Percentiles rank a stretch among this genome's conserved stretches.
Conservation (phyloP, 2,329 filamentous ascomycete species). For the Graphilbum fragrans region DNA sequence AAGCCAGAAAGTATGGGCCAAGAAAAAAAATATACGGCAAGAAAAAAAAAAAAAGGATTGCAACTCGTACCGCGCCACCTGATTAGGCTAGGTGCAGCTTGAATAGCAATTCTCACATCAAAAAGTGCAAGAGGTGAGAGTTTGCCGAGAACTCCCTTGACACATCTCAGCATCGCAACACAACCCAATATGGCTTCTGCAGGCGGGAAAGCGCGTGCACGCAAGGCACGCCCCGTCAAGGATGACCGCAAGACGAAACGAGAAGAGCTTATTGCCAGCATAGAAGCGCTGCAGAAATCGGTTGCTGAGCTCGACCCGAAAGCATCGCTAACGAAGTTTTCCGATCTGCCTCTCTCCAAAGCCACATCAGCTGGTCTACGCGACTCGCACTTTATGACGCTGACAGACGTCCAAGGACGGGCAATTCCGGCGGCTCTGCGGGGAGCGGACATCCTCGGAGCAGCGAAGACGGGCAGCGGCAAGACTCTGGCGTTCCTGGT, state of each 20-base stretch:
- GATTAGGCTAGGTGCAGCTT: too few relatives aligned
- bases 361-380: slow-evolving; percentile 70
- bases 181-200: slow-evolving; percentile 4
- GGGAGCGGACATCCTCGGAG: slow-evolving; percentile 78
- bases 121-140: too few relatives aligned
- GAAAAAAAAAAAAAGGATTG: too few relatives aligned
- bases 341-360: slow-evolving; percentile 74
- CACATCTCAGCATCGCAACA: neutral
- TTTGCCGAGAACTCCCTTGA: too few relatives aligned
- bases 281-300: slow-evolving; percentile 14
- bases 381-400: slow-evolving; percentile 73
- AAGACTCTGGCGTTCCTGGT: slow-evolving; percentile 92
- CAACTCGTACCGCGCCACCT: too few relatives aligned
- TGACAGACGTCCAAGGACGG: slow-evolving; percentile 84
- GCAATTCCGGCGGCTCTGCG: slow-evolving; percentile 83
- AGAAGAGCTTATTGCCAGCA: slow-evolving; percentile 14
- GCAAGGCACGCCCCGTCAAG: slow-evolving; percentile 1
- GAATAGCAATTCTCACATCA: too few relatives aligned
- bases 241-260: slow-evolving; percentile 14
- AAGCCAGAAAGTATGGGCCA: neutral
- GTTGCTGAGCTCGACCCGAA: slow-evolving; percentile 37
- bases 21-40: neutral
- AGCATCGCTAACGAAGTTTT: slow-evolving; percentile 52
- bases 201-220: slow-evolving; percentile 2
- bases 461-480: slow-evolving; percentile 90